phyloP scores from a whole-genome alignment of 2,329 filamentous ascomycete species.

The Ceratocystis ficicola region DNA sequence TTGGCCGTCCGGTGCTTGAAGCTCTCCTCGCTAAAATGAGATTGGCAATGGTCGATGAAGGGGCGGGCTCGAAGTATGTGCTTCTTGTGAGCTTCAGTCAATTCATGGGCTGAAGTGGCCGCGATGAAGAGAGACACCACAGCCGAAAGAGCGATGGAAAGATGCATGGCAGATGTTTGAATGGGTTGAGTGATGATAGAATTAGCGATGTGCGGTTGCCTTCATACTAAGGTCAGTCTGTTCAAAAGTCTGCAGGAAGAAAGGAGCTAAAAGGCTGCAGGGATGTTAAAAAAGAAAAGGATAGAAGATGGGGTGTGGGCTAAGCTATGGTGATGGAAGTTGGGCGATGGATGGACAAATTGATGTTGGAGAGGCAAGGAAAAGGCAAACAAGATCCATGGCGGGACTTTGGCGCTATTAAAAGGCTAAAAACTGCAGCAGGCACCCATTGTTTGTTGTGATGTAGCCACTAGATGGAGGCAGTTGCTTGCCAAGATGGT shows the following conservation, averaged over 20 bases:
- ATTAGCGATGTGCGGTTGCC: not conserved
- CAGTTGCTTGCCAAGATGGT: not conserved
- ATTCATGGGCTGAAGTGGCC: slow-evolving; percentile 6
- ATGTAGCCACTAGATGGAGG: not conserved
- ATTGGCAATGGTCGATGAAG: slow-evolving; percentile 22
- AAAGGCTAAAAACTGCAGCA: not conserved
- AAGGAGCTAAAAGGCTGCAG: not conserved
- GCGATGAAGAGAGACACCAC: slow-evolving; percentile 2
- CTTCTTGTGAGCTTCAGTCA: slow-evolving; percentile 10
- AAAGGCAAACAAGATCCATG: not conserved
- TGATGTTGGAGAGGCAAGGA: not conserved
- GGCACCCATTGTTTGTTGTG: not conserved
- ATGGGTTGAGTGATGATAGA: not conserved
- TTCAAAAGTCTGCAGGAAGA: slow-evolving; percentile 1
- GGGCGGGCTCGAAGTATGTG: slow-evolving; percentile 12
- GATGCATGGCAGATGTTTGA: slow-evolving; percentile 18
- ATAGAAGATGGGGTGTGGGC: not conserved
- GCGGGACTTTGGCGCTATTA: not conserved
- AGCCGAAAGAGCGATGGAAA: slow-evolving; percentile 3
- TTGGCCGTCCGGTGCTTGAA: slow-evolving; percentile 21
- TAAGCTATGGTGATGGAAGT: not conserved
- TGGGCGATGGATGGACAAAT: not conserved
- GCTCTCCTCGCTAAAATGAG: slow-evolving; percentile 21
- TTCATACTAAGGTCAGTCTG: not conserved
- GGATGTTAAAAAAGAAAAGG: not conserved